These are phyloP conservation scores for Schwanniomyces pseudopolymorphus DNA, from an alignment of 805 yeast genomes.

Conservation along the genomic window DNA sequence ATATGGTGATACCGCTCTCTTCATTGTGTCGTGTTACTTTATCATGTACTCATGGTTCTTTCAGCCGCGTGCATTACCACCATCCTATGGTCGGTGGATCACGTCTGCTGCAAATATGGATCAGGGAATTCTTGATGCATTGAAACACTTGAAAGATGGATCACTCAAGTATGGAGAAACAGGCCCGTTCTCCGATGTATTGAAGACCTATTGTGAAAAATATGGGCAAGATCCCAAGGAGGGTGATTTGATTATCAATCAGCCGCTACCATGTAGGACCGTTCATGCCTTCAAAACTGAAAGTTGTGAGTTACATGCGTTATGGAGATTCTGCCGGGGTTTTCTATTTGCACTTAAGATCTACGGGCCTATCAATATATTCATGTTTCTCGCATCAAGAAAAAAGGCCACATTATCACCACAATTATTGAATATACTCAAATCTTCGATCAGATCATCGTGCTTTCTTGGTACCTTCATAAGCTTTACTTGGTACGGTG, in stretches of 20 bases:
- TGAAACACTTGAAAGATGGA: constrained; percentile 30
- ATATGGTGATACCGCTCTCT: constrained; percentile 29
- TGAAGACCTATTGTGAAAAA: constrained; percentile 30
- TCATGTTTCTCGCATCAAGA: constrained; percentile 26
- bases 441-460: constrained; percentile 38
- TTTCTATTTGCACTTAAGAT: constrained; percentile 39
- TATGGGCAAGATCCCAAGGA: constrained; percentile 31
- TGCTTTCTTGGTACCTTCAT: constrained; percentile 44
- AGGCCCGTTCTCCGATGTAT: constrained; percentile 23
- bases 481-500: constrained; percentile 46
- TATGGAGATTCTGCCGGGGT: constrained; percentile 45
- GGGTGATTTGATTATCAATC: constrained; percentile 23
- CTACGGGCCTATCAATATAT: constrained; percentile 41
- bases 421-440: constrained; percentile 19
- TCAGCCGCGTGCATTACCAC: constrained; percentile 41
- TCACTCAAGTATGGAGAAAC: constrained; percentile 35
- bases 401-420: constrained; percentile 12
- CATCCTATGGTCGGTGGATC: constrained; percentile 47
- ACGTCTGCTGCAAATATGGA: constrained; percentile 51
- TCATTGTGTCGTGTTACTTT: constrained; percentile 26
- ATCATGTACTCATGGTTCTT: constrained; percentile 41
- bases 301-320: constrained; percentile 47
- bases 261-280: constrained; percentile 39
- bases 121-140: constrained; percentile 30
- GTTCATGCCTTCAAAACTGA: constrained; percentile 40